Evolutionary conservation across 495 filamentous ascomycete species (phyloP).

Genomic region (Talaromyces liani): DNA sequence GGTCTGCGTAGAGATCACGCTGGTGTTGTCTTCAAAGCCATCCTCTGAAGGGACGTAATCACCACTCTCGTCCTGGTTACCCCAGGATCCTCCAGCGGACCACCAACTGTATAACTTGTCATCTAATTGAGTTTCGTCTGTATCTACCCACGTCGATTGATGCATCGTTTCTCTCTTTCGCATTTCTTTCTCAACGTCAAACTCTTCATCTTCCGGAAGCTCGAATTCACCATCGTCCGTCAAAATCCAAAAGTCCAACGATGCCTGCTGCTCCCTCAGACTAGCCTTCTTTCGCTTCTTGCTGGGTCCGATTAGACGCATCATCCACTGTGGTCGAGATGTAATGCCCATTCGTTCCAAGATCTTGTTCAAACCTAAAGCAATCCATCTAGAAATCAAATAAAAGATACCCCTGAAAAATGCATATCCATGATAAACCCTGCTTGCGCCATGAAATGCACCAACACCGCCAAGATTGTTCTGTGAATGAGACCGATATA

Average conservation of each 20-base stretch:
- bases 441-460: constrained; percentile 60
- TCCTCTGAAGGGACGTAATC: constrained; percentile 52
- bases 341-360: constrained; percentile 55
- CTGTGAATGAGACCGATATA: constrained; percentile 29
- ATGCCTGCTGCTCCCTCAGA: constrained; percentile 16
- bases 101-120: constrained; percentile 73
- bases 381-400: constrained; percentile 54
- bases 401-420: constrained; percentile 67
- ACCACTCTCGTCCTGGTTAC: constrained; percentile 66
- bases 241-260: constrained; percentile 54
- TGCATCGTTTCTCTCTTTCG: constrained; percentile 45
- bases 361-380: constrained; percentile 43
- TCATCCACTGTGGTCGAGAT: constrained; percentile 56
- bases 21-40: constrained; percentile 67
- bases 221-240: constrained; percentile 47
- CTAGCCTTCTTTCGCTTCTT: constrained; percentile 13
- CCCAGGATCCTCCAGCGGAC: constrained; percentile 73
- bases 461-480: constrained; percentile 61
- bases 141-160: constrained; percentile 20
- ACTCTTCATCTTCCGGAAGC: constrained; percentile 48
- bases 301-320: constrained; percentile 23
- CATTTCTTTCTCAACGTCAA: constrained; percentile 75
- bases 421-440: constrained; percentile 65
- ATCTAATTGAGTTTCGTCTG: constrained; percentile 61
- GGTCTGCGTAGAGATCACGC: constrained; percentile 58